phyloP scores from a whole-genome alignment of 805 yeast genomes.

The Starmerella stellata region DNA sequence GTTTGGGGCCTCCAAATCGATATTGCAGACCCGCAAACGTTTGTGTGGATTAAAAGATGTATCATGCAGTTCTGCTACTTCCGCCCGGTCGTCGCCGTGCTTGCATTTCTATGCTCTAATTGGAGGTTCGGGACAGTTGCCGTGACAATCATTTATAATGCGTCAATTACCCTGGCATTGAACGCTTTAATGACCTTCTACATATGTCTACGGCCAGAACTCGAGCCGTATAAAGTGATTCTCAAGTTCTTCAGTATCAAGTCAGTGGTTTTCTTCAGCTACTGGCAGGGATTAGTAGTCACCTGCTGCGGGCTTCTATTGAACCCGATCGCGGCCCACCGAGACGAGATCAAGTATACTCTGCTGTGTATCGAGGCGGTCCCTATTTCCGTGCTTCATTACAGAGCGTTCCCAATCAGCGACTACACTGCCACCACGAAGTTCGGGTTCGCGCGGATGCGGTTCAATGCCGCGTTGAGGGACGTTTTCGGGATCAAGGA shows the following conservation, averaged over 20 bases:
- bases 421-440: constrained; percentile 46
- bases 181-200: constrained; percentile 81
- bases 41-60: constrained; percentile 61
- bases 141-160: constrained; percentile 52
- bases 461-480: constrained; percentile 42
- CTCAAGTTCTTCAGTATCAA: constrained; percentile 87
- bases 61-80: constrained; percentile 90
- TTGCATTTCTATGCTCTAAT: constrained; percentile 12
- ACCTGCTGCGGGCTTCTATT: constrained; percentile 25
- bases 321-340: constrained; percentile 30
- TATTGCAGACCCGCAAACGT: constrained; percentile 69
- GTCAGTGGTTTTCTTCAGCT: constrained; percentile 87
- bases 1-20: constrained; percentile 40
- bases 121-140: constrained; percentile 33
- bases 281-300: constrained; percentile 74
- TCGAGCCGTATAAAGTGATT: constrained; percentile 68
- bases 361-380: constrained; percentile 67
- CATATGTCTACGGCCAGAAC: constrained; percentile 68
- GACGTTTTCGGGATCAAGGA: constrained; percentile 71
- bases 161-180: constrained; percentile 62
- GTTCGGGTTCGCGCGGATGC: constrained; percentile 54
- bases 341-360: constrained; percentile 56
- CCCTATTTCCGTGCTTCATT: constrained; percentile 75
- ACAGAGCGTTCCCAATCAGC: constrained; percentile 61
- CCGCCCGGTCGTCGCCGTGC: constrained; percentile 37